Evolutionary conservation across 1,139 yeast species (phyloP).

Genomic region (Suhomyces terraborum): DNA sequence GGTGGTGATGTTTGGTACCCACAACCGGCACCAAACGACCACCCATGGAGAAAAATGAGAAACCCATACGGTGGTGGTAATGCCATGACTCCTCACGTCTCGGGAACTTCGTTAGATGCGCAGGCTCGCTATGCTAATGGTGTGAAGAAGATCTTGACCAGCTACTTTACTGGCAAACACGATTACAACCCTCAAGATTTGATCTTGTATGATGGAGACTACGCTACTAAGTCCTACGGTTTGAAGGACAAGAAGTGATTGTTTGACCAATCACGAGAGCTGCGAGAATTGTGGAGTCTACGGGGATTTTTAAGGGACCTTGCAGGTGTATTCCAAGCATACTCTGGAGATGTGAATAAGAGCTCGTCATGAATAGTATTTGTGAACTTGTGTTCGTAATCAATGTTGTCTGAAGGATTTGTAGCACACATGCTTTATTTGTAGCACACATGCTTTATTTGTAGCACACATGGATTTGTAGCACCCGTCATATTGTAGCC

Average conservation of each 20-base stretch:
- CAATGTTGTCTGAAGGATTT: too few relatives aligned
- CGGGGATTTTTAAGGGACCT: too few relatives aligned
- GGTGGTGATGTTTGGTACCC: slow-evolving; percentile 87
- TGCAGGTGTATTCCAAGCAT: too few relatives aligned
- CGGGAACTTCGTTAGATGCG: slow-evolving; percentile 81
- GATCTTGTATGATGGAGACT: slow-evolving; percentile 70
- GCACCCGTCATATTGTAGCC: too few relatives aligned
- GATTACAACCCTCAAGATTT: slow-evolving; percentile 76
- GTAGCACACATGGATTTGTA: too few relatives aligned
- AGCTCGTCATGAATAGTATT: too few relatives aligned
- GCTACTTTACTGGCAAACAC: slow-evolving; percentile 60
- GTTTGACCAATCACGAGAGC: too few relatives aligned
- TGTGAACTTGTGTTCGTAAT: too few relatives aligned
- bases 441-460: too few relatives aligned
- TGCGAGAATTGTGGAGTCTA: too few relatives aligned
- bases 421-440: too few relatives aligned
- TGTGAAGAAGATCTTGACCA: slow-evolving; percentile 61
- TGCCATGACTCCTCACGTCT: slow-evolving; percentile 84
- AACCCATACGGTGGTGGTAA: slow-evolving; percentile 73
- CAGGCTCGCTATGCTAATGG: slow-evolving; percentile 75
- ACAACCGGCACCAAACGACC: slow-evolving; percentile 76
- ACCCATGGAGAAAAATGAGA: slow-evolving; percentile 74
- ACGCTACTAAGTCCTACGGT: slow-evolving; percentile 76
- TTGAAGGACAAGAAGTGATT: slow-evolving; percentile 17
- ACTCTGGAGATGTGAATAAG: too few relatives aligned